Base-by-base conservation (phyloP, 352 stramenopile species). In the Phytophthora fragariae region DNA sequence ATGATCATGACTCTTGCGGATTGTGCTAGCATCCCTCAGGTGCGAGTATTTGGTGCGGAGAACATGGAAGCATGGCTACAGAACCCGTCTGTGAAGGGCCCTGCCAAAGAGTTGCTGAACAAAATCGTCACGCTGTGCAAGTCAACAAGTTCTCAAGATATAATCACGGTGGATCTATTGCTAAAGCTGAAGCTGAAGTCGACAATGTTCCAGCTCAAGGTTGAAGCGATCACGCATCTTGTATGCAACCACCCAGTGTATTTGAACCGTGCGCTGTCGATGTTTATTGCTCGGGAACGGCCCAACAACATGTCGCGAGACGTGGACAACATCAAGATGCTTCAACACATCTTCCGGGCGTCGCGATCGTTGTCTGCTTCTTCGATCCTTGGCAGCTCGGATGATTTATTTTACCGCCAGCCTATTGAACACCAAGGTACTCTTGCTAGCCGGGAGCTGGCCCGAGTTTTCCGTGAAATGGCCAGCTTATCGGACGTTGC, bases 251-350 rank as follows among this genome's bases (percentile, higher is more conserved):
- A 94, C 19, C 76, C 78, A 21, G 67, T 83, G 27, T 97, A 95
- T 63, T 71, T 97, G 37, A 88, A 83, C 17, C 81, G 84, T 21
- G 90, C 88, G 5, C 61, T 97, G 4, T 77, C 81, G 10, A 82
- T 95, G 31, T 89, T 90, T 62, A 90, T 97, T 61, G 81, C 76
- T 14, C 84, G 87, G 17, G 88, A 97, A 39, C 81, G 90, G 2
- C 85, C 88, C 6, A 95, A 92, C 75, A 94, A 92, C 50, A 90
- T 95, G 76, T 86, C 88, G 24, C 87, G 92, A 68, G 90, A 97
- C 46, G 84, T 95, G 4, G 90, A 97, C 79, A 97, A 97, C 68
- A 92, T 97, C 64, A 97, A 97, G 68, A 94, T 97, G 79, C 81
- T 97, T 10, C 90, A 95, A 71, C 90, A 95, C 50, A 94, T 97